These are phyloP conservation scores for Podaxis sp. DNA, from an alignment of 768 basidiomycete species.

Conservation along the genomic window DNA sequence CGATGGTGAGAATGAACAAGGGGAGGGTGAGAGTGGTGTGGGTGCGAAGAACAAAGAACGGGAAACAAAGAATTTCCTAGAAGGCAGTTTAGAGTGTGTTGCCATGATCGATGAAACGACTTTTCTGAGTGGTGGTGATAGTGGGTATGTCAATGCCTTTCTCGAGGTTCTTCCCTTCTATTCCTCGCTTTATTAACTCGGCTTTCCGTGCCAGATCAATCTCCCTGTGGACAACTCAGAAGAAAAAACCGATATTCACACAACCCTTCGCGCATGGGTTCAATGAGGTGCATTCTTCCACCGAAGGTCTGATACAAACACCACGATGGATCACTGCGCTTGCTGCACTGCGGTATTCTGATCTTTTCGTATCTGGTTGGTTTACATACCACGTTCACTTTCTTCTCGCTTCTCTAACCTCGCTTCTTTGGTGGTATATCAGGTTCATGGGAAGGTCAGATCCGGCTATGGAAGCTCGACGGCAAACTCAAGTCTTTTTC, in stretches of 20 bases:
- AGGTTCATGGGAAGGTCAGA: slow-evolving; percentile 93
- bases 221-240: slow-evolving; percentile 84
- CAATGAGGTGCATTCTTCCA: slow-evolving; percentile 62
- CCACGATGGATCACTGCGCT: slow-evolving; percentile 92
- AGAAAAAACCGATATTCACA: slow-evolving; percentile 94
- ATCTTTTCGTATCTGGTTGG: slow-evolving; percentile 86
- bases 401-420: background rate
- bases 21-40: slow-evolving; percentile 5
- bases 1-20: slow-evolving; percentile 27
- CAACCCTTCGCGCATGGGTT: slow-evolving; percentile 86
- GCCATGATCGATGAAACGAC: slow-evolving; percentile 94
- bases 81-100: slow-evolving; percentile 89
- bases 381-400: slow-evolving; percentile 10
- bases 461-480: slow-evolving; percentile 91
- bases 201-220: slow-evolving; percentile 57
- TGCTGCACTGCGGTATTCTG: slow-evolving; percentile 80
- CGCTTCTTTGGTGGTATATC: background rate
- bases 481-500: slow-evolving; percentile 73
- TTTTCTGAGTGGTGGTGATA: slow-evolving; percentile 93
- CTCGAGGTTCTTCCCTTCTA: background rate
- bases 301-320: slow-evolving; percentile 68
- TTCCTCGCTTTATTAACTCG: background rate
- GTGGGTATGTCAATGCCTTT: slow-evolving; percentile 62
- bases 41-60: slow-evolving; percentile 30
- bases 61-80: slow-evolving; percentile 56